Percentiles rank a stretch among this genome's conserved stretches.
Conservation (phyloP, 2,329 filamentous ascomycete genomes). For the Domatiomyces catenatus region DNA sequence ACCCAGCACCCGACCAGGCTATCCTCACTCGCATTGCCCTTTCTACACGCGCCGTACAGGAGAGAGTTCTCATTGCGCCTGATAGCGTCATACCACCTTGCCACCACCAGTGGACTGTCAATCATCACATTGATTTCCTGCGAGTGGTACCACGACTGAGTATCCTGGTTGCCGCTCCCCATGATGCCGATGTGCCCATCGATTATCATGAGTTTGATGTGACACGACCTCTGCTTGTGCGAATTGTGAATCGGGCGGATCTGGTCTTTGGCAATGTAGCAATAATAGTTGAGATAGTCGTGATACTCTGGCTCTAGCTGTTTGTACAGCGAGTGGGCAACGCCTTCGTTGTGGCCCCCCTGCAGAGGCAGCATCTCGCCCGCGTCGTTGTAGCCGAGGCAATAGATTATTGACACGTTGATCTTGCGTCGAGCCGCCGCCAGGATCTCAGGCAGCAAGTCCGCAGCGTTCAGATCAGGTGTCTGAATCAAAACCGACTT, state of each 20-base stretch:
- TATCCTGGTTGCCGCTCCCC: constrained; percentile 65
- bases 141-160: constrained; percentile 62
- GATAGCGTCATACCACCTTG: constrained; percentile 46
- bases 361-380: constrained; percentile 63
- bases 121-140: constrained; percentile 67
- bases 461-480: constrained; percentile 59
- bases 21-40: constrained; percentile 20
- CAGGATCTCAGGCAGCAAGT: constrained; percentile 47
- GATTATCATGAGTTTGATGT: constrained; percentile 63
- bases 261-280: constrained; percentile 63
- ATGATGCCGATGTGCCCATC: constrained; percentile 55
- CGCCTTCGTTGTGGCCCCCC: constrained; percentile 61
- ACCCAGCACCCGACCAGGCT: constrained; percentile 46
- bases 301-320: constrained; percentile 39
- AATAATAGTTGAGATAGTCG: constrained; percentile 44
- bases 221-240: constrained; percentile 52
- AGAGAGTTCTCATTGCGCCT: constrained; percentile 53
- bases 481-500: constrained; percentile 60
- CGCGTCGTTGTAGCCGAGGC: constrained; percentile 63
- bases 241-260: constrained; percentile 49
- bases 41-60: constrained; percentile 37
- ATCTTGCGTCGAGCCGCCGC: constrained; percentile 53
- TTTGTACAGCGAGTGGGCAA: constrained; percentile 44
- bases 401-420: constrained; percentile 54
- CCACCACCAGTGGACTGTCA: constrained; percentile 47